Evolutionary conservation across 2,329 filamentous ascomycete genomes (phyloP), one percentile per base, ranked within the genome.

Genomic region (Calonectria hawksworthii): DNA sequence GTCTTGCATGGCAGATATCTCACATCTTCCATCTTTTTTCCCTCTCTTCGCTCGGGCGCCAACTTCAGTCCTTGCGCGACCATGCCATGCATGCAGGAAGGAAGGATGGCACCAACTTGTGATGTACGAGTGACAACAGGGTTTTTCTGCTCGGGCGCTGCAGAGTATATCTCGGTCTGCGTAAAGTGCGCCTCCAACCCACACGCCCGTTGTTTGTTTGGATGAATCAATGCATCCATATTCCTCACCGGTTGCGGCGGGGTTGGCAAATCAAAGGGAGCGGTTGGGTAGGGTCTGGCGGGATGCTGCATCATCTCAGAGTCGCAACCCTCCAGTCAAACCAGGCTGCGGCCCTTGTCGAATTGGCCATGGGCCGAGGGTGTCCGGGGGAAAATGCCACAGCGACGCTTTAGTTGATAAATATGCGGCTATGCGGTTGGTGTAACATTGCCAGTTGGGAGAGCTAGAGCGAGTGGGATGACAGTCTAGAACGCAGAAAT

Each of bases 131-230:
- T 65, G 66, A 59, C 67, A 38, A 41, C 72, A 52, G 26, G 41
- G 66, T 36, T 32, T 28, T 23, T 56, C 51, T 38, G 52, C 32
- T 36, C 23, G 61, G 61, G 9, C 70, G 36, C 50, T 74, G 72
- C 72, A 54, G 67, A 51, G 18, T 69, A 41, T 61, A 50, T 67
- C 72, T 74, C 72, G 72, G 72, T 74, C 72, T 74, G 59, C 50
- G 32, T 11, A 47, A 28, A 34, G 34, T 64, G 34, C 68, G 56
- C 44, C 56, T 52, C 68, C 36, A 68, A 32, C 54, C 72, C 72
- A 50, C 41, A 56, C 65, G 36, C 41, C 66, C 67, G 51, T 61
- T 67, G 59, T 54, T 36, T 23, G 30, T 56, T 34, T 34, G 71
- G 50, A 34, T 59, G 66, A 67, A 54, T 26, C 47, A 26, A 32